Base-by-base conservation (phyloP, 1,284 basidiomycete species). In the Papiliotrema flavescens region DNA sequence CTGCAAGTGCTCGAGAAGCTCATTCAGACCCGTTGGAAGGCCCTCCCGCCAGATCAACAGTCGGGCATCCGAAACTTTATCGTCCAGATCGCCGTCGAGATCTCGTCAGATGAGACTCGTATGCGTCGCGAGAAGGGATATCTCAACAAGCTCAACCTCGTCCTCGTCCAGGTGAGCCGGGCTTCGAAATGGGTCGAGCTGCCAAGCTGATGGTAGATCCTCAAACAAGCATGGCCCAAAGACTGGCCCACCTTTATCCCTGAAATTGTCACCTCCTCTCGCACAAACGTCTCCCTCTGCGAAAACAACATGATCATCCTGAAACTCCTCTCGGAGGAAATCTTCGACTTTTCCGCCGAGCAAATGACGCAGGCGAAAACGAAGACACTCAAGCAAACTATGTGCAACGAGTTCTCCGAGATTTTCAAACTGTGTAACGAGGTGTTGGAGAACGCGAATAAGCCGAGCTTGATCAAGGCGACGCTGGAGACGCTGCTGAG, bases 281-380 rank as follows among this genome's bases (percentile, higher is more conserved):
- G 95, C 76, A 91, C 91, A 41, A 98, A 94, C 71, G 84, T 98
- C 37, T 88, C 91, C 1, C 84, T 98, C 28, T 98, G 96, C 82
- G 96, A 98, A 78, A 98, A 99, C 83, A 98, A 99, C 80, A 99
- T 99, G 96, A 85, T 93, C 74, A 98, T 98, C 73, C 82, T 98
- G 62, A 91, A 92, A 74, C 82, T 99, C n/a, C 82, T 99, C 17
- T 97, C 93, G 0, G 96, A 98, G 73, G 96, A 98, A 76, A 93
- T 99, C 61, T 99, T 99, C 71, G 96, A 99, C 78, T 99, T 89
- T 78, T 98, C 94, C 4, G 92, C 95, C 2, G 96, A 98, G 71
- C 91, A 96, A 78, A 92, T 99, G 93, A 98, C 95, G 0, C 93
- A 96, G 76, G 88, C 88, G 17, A 99, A 98, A 81, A 96, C 93